phyloP scores from a whole-genome alignment of 2,329 filamentous ascomycete species.

The Talaromyces sp. region DNA sequence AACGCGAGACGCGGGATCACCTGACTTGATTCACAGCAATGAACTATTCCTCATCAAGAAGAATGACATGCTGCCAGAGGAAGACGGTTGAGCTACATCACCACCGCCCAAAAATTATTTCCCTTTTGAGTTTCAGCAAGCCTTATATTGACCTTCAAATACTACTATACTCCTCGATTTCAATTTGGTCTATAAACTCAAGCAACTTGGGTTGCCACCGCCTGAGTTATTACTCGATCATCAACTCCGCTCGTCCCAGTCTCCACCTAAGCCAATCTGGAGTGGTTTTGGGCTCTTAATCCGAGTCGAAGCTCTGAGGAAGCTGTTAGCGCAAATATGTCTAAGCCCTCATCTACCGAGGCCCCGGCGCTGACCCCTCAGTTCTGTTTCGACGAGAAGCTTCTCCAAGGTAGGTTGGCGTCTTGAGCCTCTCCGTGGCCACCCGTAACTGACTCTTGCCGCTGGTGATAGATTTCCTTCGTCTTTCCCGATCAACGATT shows the following conservation, averaged over 20 bases:
- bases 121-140: background rate
- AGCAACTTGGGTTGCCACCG: background rate
- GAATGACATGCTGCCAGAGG: background rate
- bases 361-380: constrained; percentile 66
- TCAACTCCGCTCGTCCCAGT: constrained; percentile 1
- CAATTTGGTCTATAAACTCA: too few relatives aligned
- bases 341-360: constrained; percentile 39
- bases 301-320: constrained; percentile 27
- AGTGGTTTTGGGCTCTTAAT: constrained; percentile 43
- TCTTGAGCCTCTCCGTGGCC: background rate
- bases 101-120: background rate
- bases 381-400: constrained; percentile 74
- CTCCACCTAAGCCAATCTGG: constrained; percentile 36
- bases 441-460: constrained; percentile 56
- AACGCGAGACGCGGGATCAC: constrained; percentile 5
- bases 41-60: constrained; percentile 1
- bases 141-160: background rate
- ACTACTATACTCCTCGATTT: background rate
- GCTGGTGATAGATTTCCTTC: constrained; percentile 74
- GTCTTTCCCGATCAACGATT: constrained; percentile 77
- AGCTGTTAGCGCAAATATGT: constrained; percentile 38
- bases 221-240: background rate
- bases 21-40: background rate
- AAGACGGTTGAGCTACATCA: background rate
- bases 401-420: constrained; percentile 63